Evolutionary conservation across 495 filamentous ascomycete species (phyloP).

Genomic region (Bryoglossum gracile): DNA sequence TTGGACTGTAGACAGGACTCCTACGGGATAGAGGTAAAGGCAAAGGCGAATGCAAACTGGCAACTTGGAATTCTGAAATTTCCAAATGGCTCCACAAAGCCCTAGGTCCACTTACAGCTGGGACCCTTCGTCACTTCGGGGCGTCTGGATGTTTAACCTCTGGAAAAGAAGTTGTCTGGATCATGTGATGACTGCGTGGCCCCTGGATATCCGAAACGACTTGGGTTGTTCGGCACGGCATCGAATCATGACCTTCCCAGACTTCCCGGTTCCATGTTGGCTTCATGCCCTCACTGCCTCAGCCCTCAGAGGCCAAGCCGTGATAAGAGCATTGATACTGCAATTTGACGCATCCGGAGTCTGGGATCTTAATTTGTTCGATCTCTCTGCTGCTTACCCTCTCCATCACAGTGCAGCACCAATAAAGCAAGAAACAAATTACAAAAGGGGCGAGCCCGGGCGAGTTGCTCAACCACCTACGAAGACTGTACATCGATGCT

Average conservation of each 20-base stretch:
- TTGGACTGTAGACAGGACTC: not conserved
- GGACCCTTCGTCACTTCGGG: not conserved
- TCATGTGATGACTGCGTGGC: too few relatives aligned
- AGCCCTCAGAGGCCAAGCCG: too few relatives aligned
- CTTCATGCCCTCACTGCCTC: too few relatives aligned
- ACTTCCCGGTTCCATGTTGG: not conserved
- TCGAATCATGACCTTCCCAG: conserved; percentile 9
- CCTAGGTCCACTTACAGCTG: too few relatives aligned
- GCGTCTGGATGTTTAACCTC: not conserved
- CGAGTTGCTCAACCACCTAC: too few relatives aligned
- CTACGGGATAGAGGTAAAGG: too few relatives aligned
- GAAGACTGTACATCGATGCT: too few relatives aligned
- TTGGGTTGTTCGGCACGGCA: conserved; percentile 9
- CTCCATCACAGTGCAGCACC: too few relatives aligned
- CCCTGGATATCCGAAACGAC: conserved; percentile 2
- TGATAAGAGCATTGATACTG: not conserved
- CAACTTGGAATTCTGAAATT: too few relatives aligned
- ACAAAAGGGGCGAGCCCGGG: not conserved
- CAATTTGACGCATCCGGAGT: conserved; percentile 3
- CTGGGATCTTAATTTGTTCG: conserved; percentile 13
- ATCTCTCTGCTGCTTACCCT: conserved; percentile 1
- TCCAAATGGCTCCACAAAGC: too few relatives aligned
- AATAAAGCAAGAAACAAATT: conserved; percentile 9
- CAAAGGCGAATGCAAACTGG: too few relatives aligned
- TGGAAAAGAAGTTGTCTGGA: too few relatives aligned